A percentile compares a stretch with the other conserved stretches of the same genome.
phyloP scores from a whole-genome alignment of 306 rosid genomes.

The Carpinus fangiana region DNA sequence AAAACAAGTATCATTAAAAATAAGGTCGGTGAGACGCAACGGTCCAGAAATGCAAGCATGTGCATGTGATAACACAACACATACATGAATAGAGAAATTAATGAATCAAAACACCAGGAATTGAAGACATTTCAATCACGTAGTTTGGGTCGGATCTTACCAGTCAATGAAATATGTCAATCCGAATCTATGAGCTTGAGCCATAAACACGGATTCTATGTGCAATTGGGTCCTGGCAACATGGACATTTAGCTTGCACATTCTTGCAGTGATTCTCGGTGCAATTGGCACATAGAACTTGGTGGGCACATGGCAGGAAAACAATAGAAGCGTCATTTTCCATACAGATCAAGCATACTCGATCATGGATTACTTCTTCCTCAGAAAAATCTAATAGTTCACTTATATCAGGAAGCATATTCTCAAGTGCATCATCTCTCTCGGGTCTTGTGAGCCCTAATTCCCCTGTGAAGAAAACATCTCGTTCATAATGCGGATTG shows the following conservation, averaged over 20 bases:
- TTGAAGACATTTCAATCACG: neutral
- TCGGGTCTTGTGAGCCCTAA: neutral
- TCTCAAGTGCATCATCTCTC: neutral
- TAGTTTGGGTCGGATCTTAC: neutral
- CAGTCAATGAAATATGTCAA: neutral
- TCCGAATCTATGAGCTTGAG: neutral
- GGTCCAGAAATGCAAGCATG: neutral
- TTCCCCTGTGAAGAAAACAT: neutral
- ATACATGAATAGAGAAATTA: too few relatives aligned
- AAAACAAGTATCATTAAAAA: neutral
- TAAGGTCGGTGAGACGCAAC: neutral
- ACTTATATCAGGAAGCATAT: neutral
- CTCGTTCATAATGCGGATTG: neutral
- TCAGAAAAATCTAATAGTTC: neutral
- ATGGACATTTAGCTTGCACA: neutral
- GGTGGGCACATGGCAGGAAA: conserved; percentile 20
- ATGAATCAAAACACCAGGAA: neutral
- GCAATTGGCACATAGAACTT: conserved; percentile 17
- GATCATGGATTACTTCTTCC: neutral
- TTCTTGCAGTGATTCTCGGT: neutral
- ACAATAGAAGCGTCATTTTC: neutral
- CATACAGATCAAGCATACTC: conserved; percentile 1
- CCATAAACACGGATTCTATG: conserved; percentile 6
- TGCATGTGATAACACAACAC: neutral
- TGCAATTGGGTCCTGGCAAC: conserved; percentile 5